Evolutionary conservation across 352 stramenopile species (phyloP).

Genomic region (Pythium insidiosum): DNA sequence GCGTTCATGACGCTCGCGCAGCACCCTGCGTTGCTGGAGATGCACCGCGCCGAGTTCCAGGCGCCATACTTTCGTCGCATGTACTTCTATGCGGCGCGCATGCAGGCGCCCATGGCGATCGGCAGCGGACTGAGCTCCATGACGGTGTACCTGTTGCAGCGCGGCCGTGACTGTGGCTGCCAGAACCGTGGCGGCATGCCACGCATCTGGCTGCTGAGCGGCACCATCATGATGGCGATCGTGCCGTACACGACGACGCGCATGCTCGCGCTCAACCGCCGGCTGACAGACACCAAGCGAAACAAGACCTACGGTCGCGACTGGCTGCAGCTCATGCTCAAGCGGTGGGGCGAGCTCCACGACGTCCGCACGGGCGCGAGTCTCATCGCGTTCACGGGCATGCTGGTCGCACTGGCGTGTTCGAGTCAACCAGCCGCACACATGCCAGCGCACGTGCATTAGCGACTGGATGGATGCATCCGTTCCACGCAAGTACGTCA

Average conservation of each 20-base stretch:
- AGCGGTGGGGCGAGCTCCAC: conserved; percentile 47
- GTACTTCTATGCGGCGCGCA: conserved; percentile 65
- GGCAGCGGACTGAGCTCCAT: conserved; percentile 44
- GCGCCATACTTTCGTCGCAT: conserved; percentile 70
- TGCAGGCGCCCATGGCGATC: conserved; percentile 51
- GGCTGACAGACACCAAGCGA: conserved; percentile 39
- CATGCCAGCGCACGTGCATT: no score
- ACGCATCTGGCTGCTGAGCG: conserved; percentile 46
- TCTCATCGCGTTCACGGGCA: conserved; percentile 41
- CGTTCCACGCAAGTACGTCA: no score
- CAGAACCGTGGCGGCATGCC: conserved; percentile 23
- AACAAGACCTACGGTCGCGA: conserved; percentile 25
- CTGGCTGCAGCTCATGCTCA: conserved; percentile 50
- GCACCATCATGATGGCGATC: conserved; percentile 42
- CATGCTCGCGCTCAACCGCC: conserved; percentile 60
- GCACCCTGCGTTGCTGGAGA: conserved; percentile 63
- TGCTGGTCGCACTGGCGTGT: conserved; percentile 57
- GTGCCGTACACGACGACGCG: conserved; percentile 58
- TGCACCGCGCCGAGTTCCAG: conserved; percentile 40
- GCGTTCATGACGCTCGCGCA: conserved; percentile 68
- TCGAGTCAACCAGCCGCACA: no score
- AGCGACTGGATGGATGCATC: no score
- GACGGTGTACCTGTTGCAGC: conserved; percentile 34
- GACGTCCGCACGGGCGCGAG: conserved; percentile 40
- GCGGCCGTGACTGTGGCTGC: conserved; percentile 11